Conservation (phyloP, 345 rosid species). For the Salix viminalis region DNA sequence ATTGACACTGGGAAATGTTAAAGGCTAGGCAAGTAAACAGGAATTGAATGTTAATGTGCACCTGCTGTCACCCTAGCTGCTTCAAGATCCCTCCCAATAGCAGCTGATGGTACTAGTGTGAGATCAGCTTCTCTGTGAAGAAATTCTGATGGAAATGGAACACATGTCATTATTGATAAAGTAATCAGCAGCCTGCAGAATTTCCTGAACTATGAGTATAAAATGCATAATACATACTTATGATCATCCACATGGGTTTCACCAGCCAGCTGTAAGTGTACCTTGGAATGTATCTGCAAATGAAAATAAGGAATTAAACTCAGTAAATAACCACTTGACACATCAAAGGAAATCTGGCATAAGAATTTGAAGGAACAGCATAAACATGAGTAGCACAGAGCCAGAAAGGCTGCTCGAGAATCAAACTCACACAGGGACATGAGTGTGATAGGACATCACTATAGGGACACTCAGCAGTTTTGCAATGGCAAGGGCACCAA, state of each 20-base stretch:
- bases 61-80: conserved; percentile 90
- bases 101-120: conserved; percentile 91
- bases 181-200: neutral
- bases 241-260: conserved; percentile 90
- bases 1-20: neutral
- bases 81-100: conserved; percentile 78
- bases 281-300: conserved; percentile 86
- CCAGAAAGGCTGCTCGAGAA: conserved; percentile 3
- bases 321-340: neutral
- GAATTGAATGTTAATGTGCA: conserved; percentile 21
- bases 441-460: conserved; percentile 98
- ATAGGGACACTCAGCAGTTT: conserved; percentile 87
- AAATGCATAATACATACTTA: conserved; percentile 51
- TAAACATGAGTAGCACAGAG: neutral
- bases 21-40: neutral
- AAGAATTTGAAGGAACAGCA: neutral
- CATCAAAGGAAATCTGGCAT: neutral
- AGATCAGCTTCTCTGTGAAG: conserved; percentile 99
- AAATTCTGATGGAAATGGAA: conserved; percentile 52
- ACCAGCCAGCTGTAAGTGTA: conserved; percentile 98
- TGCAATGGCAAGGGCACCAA: conserved; percentile 86
- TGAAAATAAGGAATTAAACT: conserved; percentile 18
- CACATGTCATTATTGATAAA: neutral
- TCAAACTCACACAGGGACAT: conserved; percentile 91
- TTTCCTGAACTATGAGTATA: neutral